Base-by-base conservation (phyloP, 305 asterid species). In the Coffea humblotiana region DNA sequence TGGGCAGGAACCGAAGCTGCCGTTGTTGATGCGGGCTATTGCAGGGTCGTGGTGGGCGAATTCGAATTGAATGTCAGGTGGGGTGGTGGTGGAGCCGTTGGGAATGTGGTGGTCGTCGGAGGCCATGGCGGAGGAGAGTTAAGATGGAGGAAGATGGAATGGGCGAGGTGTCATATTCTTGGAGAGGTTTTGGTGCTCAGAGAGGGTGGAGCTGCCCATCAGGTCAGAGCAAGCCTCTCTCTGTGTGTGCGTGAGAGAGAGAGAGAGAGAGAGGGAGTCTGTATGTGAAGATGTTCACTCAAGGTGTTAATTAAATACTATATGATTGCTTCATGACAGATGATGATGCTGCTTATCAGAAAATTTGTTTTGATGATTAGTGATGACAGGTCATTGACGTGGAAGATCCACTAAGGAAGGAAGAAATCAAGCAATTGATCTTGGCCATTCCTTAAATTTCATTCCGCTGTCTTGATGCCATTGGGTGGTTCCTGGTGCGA, bases 1-100 rank as follows among this genome's bases (percentile, higher is more conserved):
- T 2, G 98, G 97, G 80, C 97, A 94, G 81, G 94, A 87, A 47
- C 98, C 97, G 86, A 94, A 94, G 88, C 97, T 94, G 80, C 97
- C 98, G 88, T 94, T 94, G 89, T 92, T 94, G 48, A 94, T 88
- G 74, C 97, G 97, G 54, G 98, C 96, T 47, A 91, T 18, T 10
- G 87, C 9, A 0, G 89, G 83, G 80, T 91, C 93, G 89, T 94
- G 97, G 84, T 92, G 97, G 77, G 90, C 79, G 92, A 94, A 94
- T 35, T 94, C 97, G 6, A 82, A 74, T 3, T 82, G 89, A 79
- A 94, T 76, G 82, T 94, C 93, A 4, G 88, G 51, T 8, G 32
- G 80, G 67, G 87, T 77, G 1, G 75, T 35, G 61, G 77, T 70
- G 58, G 56, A 14, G 56, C 49, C 75, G 43, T 76, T 81, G 23